Percentiles rank a stretch among this genome's conserved stretches.
phyloP scores from a whole-genome alignment of 805 yeast genomes.

The Candida suzukii region DNA sequence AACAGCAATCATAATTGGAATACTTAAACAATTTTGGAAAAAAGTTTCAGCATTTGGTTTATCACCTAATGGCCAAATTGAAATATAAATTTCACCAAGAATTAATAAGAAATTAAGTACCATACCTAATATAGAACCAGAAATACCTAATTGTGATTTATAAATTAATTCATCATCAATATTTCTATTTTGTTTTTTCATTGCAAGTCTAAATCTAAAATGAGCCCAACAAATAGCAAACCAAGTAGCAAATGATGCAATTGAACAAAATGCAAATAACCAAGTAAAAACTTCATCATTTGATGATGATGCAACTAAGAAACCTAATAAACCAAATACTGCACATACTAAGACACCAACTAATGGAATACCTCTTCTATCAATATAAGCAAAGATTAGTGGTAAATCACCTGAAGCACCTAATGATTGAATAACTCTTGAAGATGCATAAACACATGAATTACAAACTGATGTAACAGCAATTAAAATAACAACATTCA shows the following conservation, averaged over 20 bases:
- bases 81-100: constrained; percentile 32
- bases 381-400: constrained; percentile 48
- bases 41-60: constrained; percentile 28
- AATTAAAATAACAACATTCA: constrained; percentile 62
- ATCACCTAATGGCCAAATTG: constrained; percentile 29
- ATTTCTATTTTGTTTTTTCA: constrained; percentile 11
- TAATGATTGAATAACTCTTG: constrained; percentile 58
- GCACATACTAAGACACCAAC: constrained; percentile 46
- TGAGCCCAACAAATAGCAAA: constrained; percentile 52
- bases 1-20: constrained; percentile 37
- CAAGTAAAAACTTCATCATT: constrained; percentile 54
- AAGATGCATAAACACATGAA: constrained; percentile 62
- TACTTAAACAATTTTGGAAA: constrained; percentile 46
- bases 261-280: constrained; percentile 58
- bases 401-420: constrained; percentile 63
- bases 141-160: constrained; percentile 27
- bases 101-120: constrained; percentile 23
- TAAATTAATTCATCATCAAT: constrained; percentile 27
- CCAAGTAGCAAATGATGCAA: constrained; percentile 60
- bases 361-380: constrained; percentile 62
- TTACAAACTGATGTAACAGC: constrained; percentile 69
- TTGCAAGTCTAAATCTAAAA: constrained; percentile 41
- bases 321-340: constrained; percentile 50
- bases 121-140: constrained; percentile 30
- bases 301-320: constrained; percentile 46